A percentile compares a stretch with the other conserved stretches of the same genome.
Evolutionary conservation across 2,329 filamentous ascomycete species (phyloP).

Genomic region (Fusarium pseudonygamai): DNA sequence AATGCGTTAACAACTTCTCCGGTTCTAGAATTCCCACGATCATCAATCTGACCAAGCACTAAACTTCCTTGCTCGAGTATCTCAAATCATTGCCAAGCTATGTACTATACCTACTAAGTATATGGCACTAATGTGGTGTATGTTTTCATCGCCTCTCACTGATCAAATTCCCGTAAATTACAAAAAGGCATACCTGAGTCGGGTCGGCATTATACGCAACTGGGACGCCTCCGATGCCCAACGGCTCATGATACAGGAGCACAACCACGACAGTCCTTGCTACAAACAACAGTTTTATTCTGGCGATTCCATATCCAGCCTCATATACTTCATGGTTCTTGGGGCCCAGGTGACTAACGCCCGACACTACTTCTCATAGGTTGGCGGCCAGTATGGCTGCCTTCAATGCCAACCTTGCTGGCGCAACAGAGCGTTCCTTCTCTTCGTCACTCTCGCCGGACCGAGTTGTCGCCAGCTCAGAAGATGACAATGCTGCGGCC

Average conservation of each 20-base stretch:
- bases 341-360: neutral
- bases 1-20: constrained; percentile 19
- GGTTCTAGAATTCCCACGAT: constrained; percentile 27
- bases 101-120: neutral
- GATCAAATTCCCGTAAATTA: neutral
- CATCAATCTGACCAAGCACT: constrained; percentile 9
- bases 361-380: neutral
- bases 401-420: constrained; percentile 31
- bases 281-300: neutral
- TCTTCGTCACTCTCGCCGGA: constrained; percentile 59
- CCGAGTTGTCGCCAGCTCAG: constrained; percentile 40
- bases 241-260: constrained; percentile 7
- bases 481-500: constrained; percentile 52
- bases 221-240: neutral
- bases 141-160: neutral
- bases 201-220: neutral
- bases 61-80: constrained; percentile 2
- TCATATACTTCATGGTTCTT: neutral
- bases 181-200: neutral
- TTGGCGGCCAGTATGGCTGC: constrained; percentile 33
- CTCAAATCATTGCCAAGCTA: constrained; percentile 28
- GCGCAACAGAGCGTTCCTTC: constrained; percentile 48
- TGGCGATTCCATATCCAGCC: neutral
- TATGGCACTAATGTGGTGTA: neutral
- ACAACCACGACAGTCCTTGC: constrained; percentile 6